Evolutionary conservation across 2,329 filamentous ascomycete species (phyloP).

Genomic region (Aspergillus caelatus): DNA sequence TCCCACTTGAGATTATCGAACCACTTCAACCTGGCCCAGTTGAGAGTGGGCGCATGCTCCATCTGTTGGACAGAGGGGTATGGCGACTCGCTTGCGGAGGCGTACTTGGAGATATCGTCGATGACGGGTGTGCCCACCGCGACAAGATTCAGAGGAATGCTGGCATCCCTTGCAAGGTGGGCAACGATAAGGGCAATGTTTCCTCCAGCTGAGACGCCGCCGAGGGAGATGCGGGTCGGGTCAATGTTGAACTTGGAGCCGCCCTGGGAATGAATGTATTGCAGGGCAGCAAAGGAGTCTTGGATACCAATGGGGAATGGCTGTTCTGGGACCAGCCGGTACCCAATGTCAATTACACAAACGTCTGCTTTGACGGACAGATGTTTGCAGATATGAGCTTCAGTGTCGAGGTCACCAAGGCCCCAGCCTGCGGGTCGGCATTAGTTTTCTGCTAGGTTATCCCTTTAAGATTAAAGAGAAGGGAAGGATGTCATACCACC

Average conservation of each 20-base stretch:
- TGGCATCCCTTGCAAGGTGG: slow-evolving; percentile 46
- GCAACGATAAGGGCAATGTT: slow-evolving; percentile 31
- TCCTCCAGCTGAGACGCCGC: slow-evolving; percentile 48
- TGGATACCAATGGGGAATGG: slow-evolving; percentile 53
- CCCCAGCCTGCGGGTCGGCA: slow-evolving; percentile 41
- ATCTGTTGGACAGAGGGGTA: slow-evolving; percentile 47
- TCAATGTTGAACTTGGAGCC: slow-evolving; percentile 44
- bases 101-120: slow-evolving; percentile 44
- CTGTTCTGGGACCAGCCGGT: slow-evolving; percentile 55
- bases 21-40: slow-evolving; percentile 49
- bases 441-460: not conserved
- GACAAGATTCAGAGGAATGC: slow-evolving; percentile 43
- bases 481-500: slow-evolving; percentile 32
- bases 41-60: slow-evolving; percentile 48
- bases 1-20: slow-evolving; percentile 42
- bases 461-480: not conserved
- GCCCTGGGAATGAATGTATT: slow-evolving; percentile 42
- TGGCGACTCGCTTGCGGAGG: slow-evolving; percentile 41
- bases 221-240: slow-evolving; percentile 45
- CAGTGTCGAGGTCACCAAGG: slow-evolving; percentile 54
- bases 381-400: slow-evolving; percentile 54
- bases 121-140: slow-evolving; percentile 46
- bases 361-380: slow-evolving; percentile 49
- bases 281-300: slow-evolving; percentile 53
- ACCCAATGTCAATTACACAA: slow-evolving; percentile 55